Evolutionary conservation across 805 yeast genomes (phyloP), one percentile per base, ranked within the genome.

Genomic region (Blastobotrys chiropterorum): DNA sequence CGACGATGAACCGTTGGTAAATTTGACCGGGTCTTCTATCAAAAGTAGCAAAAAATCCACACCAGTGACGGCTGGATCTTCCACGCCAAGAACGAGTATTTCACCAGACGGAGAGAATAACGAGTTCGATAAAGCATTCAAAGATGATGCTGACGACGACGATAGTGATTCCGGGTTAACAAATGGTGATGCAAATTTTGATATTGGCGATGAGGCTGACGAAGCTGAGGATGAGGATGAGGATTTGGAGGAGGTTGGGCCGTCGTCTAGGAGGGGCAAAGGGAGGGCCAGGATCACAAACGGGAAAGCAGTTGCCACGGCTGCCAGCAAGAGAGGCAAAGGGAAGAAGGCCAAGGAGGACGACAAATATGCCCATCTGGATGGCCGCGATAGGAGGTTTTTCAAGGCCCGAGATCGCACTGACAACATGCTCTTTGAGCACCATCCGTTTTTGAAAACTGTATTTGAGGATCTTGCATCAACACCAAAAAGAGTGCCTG

Each of bases 381-480:
- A 26, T 26, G 34, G 34, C 8, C 34, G 11, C 8, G 34, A 26
- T 5, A 26, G 11, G 34, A 5, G 34, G 34, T 26, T 26, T 26
- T 26, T 26, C 34, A 26, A 11, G 34, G 34, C 34, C 34, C 34
- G 34, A 11, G 34, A 26, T 11, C 34, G 92, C 46, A 77, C 82
- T 62, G 87, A 96, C 1, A 73, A 74, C 39, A 79, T 78, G 52
- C 70, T 94, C 16, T 86, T 76, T 61, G 85, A 79, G 41, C 74
- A 79, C 51, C 98, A 94, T 66, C 96, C 97, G 0, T 83, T 86
- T 50, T 72, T 94, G 49, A 76, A 77, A 54, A 79, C 79, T 38
- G 85, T 87, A 1, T 92, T 94, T 63, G 79, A 85, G 0, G 77
- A 79, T 51, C 72, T 92, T 48, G 79, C 73, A 44, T 66, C 72